These are phyloP conservation scores for Lachancea fermentati DNA, from an alignment of 805 yeast species.

Conservation along the genomic window DNA sequence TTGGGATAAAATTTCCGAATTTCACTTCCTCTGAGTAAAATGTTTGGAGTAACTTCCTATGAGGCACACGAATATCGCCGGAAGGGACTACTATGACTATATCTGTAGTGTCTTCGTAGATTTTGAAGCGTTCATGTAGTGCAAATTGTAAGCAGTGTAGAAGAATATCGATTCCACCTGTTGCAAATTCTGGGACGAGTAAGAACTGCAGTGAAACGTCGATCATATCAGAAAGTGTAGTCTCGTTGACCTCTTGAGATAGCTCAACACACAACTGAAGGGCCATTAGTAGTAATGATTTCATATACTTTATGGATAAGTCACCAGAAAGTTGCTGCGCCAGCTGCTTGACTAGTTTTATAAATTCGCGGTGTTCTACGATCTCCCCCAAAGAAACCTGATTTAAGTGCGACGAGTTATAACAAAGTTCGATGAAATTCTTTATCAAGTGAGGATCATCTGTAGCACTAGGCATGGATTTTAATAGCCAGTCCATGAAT, in stretches of 20 bases:
- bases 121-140: constrained; percentile 13
- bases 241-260: constrained; percentile 5
- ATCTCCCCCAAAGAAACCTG: constrained; percentile 13
- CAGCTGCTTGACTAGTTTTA: constrained; percentile 6
- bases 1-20: constrained; percentile 24
- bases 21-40: constrained; percentile 16
- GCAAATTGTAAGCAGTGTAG: constrained; percentile 22
- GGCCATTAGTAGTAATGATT: constrained; percentile 6
- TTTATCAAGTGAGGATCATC: constrained; percentile 25
- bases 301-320: constrained; percentile 3
- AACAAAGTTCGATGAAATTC: constrained; percentile 27
- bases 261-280: constrained; percentile 10
- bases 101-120: constrained; percentile 7
- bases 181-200: constrained; percentile 12
- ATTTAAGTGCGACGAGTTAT: constrained; percentile 20
- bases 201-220: constrained; percentile 9
- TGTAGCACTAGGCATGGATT: constrained; percentile 12
- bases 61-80: constrained; percentile 1
- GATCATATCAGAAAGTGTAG: constrained; percentile 2
- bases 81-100: not conserved
- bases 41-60: constrained; percentile 4
- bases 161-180: constrained; percentile 19
- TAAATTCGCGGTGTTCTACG: constrained; percentile 9
- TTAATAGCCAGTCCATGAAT: constrained; percentile 19
- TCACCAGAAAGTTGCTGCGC: constrained; percentile 2